Evolutionary conservation across 179 eudicot genomes (phyloP).

Genomic region (Spinacia oleracea): DNA sequence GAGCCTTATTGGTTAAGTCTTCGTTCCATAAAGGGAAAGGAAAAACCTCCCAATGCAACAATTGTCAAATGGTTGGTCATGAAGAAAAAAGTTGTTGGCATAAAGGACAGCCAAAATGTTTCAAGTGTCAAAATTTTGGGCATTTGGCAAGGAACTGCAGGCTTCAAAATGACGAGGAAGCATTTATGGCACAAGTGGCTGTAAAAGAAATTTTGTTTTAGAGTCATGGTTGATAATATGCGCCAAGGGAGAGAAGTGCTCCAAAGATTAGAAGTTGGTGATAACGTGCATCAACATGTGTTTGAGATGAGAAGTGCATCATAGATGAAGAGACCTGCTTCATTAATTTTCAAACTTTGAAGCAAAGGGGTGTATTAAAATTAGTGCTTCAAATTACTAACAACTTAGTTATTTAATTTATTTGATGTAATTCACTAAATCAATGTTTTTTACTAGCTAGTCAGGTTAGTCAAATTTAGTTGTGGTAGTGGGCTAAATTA

Average conservation of each 20-base stretch:
- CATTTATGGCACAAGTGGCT: background rate
- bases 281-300: background rate
- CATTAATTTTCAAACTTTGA: too few relatives aligned
- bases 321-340: background rate
- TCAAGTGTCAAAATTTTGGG: background rate
- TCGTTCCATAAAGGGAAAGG: background rate
- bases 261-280: too few relatives aligned
- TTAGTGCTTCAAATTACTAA: background rate
- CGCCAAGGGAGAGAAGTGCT: background rate
- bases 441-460: too few relatives aligned
- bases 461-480: too few relatives aligned
- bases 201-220: too few relatives aligned
- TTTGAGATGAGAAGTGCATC: too few relatives aligned
- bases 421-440: too few relatives aligned
- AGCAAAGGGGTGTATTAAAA: background rate
- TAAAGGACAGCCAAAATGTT: background rate
- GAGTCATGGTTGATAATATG: background rate
- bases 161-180: background rate
- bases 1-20: background rate
- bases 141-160: background rate
- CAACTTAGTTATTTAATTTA: too few relatives aligned
- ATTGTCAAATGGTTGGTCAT: background rate
- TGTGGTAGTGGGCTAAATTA: too few relatives aligned
- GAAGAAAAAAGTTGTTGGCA: background rate
- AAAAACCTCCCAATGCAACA: background rate